Conservation (phyloP, 495 filamentous ascomycete species). For the Podospora comata region DNA sequence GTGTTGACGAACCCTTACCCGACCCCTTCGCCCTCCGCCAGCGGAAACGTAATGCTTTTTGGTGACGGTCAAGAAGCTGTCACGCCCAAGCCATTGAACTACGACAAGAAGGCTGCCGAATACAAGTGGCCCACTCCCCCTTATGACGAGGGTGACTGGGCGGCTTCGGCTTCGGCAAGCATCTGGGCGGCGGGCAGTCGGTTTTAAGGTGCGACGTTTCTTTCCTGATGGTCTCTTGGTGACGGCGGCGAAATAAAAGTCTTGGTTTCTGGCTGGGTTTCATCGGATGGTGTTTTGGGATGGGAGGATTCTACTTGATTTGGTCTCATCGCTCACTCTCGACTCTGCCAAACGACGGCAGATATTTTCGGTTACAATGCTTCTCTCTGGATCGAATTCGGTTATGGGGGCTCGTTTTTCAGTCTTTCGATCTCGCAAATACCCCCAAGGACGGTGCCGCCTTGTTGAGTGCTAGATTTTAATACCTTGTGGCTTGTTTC, state of each 20-base stretch:
- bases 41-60: conserved; percentile 69
- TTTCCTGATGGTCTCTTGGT: neutral
- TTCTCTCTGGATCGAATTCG: neutral
- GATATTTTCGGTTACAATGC: neutral
- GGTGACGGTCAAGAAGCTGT: conserved; percentile 61
- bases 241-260: neutral
- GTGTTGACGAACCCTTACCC: conserved; percentile 78
- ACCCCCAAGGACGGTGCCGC: conserved; percentile 18
- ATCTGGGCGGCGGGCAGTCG: conserved; percentile 66
- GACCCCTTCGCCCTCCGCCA: conserved; percentile 85
- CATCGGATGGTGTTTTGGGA: conserved; percentile 24
- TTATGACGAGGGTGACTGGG: conserved; percentile 85
- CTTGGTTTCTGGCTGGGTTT: conserved; percentile 20
- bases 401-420: conserved; percentile 13
- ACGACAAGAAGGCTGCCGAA: conserved; percentile 52
- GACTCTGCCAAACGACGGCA: neutral
- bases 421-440: conserved; percentile 13
- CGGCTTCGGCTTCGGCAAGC: conserved; percentile 70
- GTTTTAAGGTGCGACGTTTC: conserved; percentile 37
- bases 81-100: conserved; percentile 54
- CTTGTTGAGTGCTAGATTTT: conserved; percentile 17
- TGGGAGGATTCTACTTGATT: conserved; percentile 22
- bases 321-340: conserved; percentile 17
- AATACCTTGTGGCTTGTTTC: conserved; percentile 10
- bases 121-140: conserved; percentile 96